A percentile compares a stretch with the other conserved stretches of the same genome.
phyloP scores from a whole-genome alignment of 306 rosid genomes.

The Myrica gale region DNA sequence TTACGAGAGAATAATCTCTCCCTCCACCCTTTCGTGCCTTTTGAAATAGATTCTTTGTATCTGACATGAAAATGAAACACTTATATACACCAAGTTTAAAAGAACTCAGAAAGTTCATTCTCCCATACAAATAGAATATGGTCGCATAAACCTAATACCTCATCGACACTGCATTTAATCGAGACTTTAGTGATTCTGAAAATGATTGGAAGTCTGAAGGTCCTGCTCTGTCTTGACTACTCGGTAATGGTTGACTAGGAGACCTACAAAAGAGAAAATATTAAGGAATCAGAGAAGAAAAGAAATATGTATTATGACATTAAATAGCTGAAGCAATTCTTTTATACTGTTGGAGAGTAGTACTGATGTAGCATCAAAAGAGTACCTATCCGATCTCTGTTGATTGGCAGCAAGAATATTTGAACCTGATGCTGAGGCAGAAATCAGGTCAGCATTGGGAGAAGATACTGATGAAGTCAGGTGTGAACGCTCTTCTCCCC shows the following conservation, averaged over 20 bases:
- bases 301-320: background rate
- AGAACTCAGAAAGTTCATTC: constrained; percentile 13
- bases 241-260: constrained; percentile 62
- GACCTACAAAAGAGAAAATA: constrained; percentile 46
- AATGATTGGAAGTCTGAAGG: constrained; percentile 91
- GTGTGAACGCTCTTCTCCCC: constrained; percentile 60
- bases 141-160: constrained; percentile 45
- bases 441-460: constrained; percentile 46
- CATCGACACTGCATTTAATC: constrained; percentile 76
- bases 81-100: constrained; percentile 5
- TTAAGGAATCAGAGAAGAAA: background rate
- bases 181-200: constrained; percentile 82
- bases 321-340: constrained; percentile 10
- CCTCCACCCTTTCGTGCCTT: constrained; percentile 94
- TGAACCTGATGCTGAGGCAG: constrained; percentile 68
- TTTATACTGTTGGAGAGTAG: constrained; percentile 17
- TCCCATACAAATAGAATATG: constrained; percentile 1
- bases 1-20: constrained; percentile 91
- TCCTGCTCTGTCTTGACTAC: constrained; percentile 83
- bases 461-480: constrained; percentile 39
- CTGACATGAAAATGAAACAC: constrained; percentile 35
- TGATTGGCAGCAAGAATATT: constrained; percentile 35
- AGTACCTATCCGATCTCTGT: constrained; percentile 44
- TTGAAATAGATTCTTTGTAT: constrained; percentile 92
- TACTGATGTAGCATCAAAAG: constrained; percentile 47